Conservation (phyloP, 768 basidiomycete genomes). For the Rubroboletus pulcherrimus region DNA sequence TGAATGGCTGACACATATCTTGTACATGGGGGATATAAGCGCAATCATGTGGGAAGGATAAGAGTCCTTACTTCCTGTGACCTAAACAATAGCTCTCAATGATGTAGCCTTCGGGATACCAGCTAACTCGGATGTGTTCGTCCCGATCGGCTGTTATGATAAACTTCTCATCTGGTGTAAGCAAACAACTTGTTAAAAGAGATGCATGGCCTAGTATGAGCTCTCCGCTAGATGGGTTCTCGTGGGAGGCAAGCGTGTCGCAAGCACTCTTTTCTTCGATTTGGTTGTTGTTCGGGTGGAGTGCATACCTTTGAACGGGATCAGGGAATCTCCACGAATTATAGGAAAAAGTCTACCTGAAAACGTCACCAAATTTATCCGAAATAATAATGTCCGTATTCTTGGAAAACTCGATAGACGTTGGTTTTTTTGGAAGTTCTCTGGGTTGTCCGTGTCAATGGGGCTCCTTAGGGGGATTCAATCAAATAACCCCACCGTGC, state of each 20-base stretch:
- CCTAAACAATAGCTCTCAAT: conserved; percentile 89
- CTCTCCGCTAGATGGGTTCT: conserved; percentile 63
- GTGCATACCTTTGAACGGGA: conserved; percentile 49
- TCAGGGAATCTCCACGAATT: not conserved
- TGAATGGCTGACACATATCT: conserved; percentile 86
- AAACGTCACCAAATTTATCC: conserved; percentile 96
- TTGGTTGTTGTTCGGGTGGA: conserved; percentile 32
- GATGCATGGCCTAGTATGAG: conserved; percentile 88
- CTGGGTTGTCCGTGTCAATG: conserved; percentile 36
- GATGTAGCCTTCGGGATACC: conserved; percentile 81
- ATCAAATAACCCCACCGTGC: conserved; percentile 46
- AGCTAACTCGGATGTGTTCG: conserved; percentile 90
- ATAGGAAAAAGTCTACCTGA: conserved; percentile 47
- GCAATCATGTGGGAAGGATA: not conserved
- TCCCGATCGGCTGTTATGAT: conserved; percentile 92
- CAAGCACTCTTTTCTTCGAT: conserved; percentile 27
- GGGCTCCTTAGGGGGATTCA: not conserved
- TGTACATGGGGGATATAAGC: conserved; percentile 1
- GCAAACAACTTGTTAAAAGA: conserved; percentile 68
- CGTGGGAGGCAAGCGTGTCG: conserved; percentile 50
- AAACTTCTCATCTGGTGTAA: conserved; percentile 63
- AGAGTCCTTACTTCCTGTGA: conserved; percentile 61
- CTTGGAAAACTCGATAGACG: conserved; percentile 58
- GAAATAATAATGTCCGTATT: conserved; percentile 72
- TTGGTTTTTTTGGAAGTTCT: conserved; percentile 81